Evolutionary conservation across 1,284 basidiomycete species (phyloP).

Genomic region (Cryptococcus sp.): DNA sequence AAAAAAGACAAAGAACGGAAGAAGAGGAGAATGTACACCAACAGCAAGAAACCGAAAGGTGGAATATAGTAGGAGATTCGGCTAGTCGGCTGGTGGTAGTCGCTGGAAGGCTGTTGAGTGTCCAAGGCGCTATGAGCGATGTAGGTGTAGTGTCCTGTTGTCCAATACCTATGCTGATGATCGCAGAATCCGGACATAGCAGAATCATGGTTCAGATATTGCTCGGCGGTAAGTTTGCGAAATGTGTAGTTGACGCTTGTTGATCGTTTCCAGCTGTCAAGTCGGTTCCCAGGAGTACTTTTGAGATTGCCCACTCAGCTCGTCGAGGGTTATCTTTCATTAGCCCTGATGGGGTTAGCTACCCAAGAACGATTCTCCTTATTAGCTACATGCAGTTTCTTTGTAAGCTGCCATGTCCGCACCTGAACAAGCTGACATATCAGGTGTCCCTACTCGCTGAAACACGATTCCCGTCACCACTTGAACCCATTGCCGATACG

Average conservation of each 20-base stretch:
- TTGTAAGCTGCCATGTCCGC: conserved; percentile 53
- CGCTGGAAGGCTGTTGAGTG: conserved; percentile 57
- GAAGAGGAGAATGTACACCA: conserved; percentile 18
- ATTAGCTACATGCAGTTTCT: conserved; percentile 71
- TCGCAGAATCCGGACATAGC: conserved; percentile 73
- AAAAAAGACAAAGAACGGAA: conserved; percentile 28
- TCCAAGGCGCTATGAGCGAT: conserved; percentile 63
- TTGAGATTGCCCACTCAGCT: conserved; percentile 63
- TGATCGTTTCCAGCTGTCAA: conserved; percentile 55
- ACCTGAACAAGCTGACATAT: background rate
- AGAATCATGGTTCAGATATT: conserved; percentile 76
- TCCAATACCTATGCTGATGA: background rate
- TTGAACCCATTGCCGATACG: conserved; percentile 34
- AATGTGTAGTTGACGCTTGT: background rate
- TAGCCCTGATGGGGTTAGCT: conserved; percentile 63
- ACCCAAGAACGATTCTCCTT: conserved; percentile 83
- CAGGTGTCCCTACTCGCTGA: conserved; percentile 43
- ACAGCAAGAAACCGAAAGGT: conserved; percentile 24
- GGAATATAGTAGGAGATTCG: conserved; percentile 46
- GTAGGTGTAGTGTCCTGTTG: conserved; percentile 49
- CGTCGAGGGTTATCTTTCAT: conserved; percentile 66
- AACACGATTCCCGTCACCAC: conserved; percentile 43
- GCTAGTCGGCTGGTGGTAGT: conserved; percentile 60
- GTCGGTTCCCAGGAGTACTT: conserved; percentile 67
- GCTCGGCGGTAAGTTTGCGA: conserved; percentile 39